Evolutionary conservation across 2,329 filamentous ascomycete genomes (phyloP).

Genomic region (Penicillium glabrum): DNA sequence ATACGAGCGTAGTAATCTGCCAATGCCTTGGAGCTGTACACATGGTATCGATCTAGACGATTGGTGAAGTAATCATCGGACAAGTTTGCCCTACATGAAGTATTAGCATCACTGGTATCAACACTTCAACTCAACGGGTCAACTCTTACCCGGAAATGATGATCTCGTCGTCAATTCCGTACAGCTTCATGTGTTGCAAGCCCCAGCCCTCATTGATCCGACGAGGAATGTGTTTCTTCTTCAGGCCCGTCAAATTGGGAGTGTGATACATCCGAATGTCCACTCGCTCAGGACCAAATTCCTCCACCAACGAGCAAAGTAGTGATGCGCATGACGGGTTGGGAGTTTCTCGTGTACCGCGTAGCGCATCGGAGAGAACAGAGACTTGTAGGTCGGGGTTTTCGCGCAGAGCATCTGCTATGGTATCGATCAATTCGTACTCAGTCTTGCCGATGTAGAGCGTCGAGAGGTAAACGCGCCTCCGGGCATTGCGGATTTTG

Average conservation of each 20-base stretch:
- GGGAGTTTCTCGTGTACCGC: constrained; percentile 88
- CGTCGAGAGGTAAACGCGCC: constrained; percentile 87
- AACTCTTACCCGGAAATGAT: constrained; percentile 76
- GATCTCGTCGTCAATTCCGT: constrained; percentile 91
- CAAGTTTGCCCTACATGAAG: constrained; percentile 68
- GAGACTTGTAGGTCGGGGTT: constrained; percentile 80
- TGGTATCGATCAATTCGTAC: constrained; percentile 76
- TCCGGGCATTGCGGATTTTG: constrained; percentile 78
- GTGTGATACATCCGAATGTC: constrained; percentile 98
- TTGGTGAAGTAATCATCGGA: constrained; percentile 96
- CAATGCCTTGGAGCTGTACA: constrained; percentile 77
- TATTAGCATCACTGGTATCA: constrained; percentile 7
- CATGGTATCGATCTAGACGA: constrained; percentile 88
- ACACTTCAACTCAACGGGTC: background rate
- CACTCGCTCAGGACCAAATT: constrained; percentile 81
- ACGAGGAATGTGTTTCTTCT: constrained; percentile 79
- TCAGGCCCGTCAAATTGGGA: constrained; percentile 83
- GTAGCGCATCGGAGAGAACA: constrained; percentile 85
- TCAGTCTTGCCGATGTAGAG: constrained; percentile 95
- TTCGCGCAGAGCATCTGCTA: constrained; percentile 70
- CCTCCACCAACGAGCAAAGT: constrained; percentile 75
- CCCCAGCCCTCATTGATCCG: constrained; percentile 98
- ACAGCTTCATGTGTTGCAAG: constrained; percentile 98
- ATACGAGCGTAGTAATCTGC: constrained; percentile 80
- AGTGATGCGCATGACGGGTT: constrained; percentile 84